Evolutionary conservation across 116 monocot genomes (phyloP), one percentile per base, ranked within the genome.

Genomic region (Dioscorea cayenensis): DNA sequence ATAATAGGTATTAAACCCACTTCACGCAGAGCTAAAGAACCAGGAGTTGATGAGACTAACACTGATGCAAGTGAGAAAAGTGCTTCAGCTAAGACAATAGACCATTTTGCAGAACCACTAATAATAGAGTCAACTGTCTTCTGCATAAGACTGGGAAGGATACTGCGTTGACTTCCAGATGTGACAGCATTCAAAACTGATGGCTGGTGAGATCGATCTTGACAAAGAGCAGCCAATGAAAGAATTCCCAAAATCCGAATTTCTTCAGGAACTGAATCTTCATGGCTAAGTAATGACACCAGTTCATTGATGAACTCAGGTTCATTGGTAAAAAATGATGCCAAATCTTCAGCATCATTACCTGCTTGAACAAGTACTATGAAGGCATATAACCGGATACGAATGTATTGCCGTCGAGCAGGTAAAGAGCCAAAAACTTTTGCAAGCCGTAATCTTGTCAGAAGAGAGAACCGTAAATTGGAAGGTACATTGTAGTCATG

Each of bases 261-360:
- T 73, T 77, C 86, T 66, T 89, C 93, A 18, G 93, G 87, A 72
- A 93, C 74, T 52, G 80, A 80, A 64, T 86, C 86, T 79, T 90
- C 93, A 79, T 84, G 87, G 63, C 78, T 81, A 17, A 93, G 73
- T 50, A 93, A 69, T 3, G 84, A 82, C 61, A 93, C 78, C 17
- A 93, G 63, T 68, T 93, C 93, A 83, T 80, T 84, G 28, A 86
- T 75, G 68, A 89, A 93, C 64, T 93, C 93, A 14, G 89, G 93
- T 72, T 89, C 89, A 79, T 86, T 89, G 68, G 66, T 84, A 73
- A 89, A 89, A 75, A 93, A 89, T 6, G 77, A n/a, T 50, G 73
- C 67, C 72, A 93, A 77, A 66, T 87, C 79, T 67, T 93, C 84
- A 65, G 82, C 58, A 73, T 87, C 84, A 77, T 66, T 75, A 75